These are phyloP conservation scores for Tulasnella calospora DNA, from an alignment of 768 basidiomycete genomes.

Conservation along the genomic window DNA sequence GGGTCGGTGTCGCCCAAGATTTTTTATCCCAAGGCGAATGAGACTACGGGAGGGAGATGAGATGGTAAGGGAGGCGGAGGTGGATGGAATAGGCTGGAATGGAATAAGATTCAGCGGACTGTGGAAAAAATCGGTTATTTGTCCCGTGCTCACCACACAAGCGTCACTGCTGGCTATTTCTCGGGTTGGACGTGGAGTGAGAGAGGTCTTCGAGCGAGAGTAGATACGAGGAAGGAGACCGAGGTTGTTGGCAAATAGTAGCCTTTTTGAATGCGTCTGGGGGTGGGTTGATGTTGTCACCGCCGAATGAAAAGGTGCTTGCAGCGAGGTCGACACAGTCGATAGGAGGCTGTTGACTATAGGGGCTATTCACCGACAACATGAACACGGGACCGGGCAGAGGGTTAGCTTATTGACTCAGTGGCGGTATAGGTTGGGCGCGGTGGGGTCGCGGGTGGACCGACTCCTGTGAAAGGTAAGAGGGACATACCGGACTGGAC, in stretches of 20 bases:
- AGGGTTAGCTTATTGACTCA: slow-evolving; percentile 5
- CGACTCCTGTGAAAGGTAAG: slow-evolving; percentile 3
- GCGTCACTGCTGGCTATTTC: background rate
- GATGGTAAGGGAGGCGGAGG: background rate
- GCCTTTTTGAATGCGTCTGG: background rate
- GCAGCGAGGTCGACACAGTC: slow-evolving; percentile 2
- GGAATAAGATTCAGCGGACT: slow-evolving; percentile 1
- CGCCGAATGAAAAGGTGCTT: background rate
- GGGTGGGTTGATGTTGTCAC: background rate
- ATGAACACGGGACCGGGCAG: slow-evolving; percentile 6
- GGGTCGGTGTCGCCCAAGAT: background rate
- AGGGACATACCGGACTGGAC: slow-evolving; percentile 7
- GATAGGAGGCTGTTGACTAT: slow-evolving; percentile 11
- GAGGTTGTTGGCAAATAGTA: slow-evolving; percentile 6
- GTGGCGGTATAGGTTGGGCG: background rate
- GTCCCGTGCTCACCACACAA: slow-evolving; percentile 1
- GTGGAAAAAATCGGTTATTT: slow-evolving; percentile 5
- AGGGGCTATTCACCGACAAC: background rate
- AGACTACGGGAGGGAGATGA: slow-evolving; percentile 3
- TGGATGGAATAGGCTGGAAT: slow-evolving; percentile 2
- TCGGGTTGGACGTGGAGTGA: slow-evolving; percentile 8
- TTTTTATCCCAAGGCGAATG: background rate
- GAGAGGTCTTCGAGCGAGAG: background rate
- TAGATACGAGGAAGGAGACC: slow-evolving; percentile 4
- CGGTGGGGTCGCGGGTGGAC: slow-evolving; percentile 1